Evolutionary conservation across 2,329 filamentous ascomycete species (phyloP), one percentile per base, ranked within the genome.

Genomic region (Sclerotinia glacialis): DNA sequence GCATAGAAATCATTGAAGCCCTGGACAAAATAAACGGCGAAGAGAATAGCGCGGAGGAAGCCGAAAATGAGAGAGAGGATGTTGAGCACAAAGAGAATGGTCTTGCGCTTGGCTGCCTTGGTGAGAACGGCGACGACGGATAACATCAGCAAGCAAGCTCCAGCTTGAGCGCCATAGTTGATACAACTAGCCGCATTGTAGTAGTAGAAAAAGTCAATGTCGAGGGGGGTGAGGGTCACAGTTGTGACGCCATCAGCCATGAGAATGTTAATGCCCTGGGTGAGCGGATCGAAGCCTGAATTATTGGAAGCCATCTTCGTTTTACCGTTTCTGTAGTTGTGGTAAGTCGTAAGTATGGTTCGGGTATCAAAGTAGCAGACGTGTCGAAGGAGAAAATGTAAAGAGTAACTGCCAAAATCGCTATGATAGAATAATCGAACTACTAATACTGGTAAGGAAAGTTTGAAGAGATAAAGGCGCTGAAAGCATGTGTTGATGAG

Each of bases 31-130:
- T 81, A 85, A 60, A 84, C 73, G 69, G 77, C 78, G 64, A 80
- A 77, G 34, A 86, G 76, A 46, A 83, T 73, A 62, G 78, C 78
- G 44, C 85, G 83, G 55, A 83, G 76, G 64, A 81, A 78, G 71
- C 87, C 85, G 70, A 85, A 74, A 52, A 83, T 53, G 31, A 91
- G 78, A 18, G 86, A 84, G 23, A 82, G 68, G 28, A 79, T 71
- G 71, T 90, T 90, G 74, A 89, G 79, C 69, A 83, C 74, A 78
- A 89, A 90, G 58, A 90, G 80, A 0, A 79, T 75, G 1, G 83
- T 85, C 60, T 78, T 78, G 59, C 85, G 82, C 76, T 89, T 89
- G 68, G 85, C 82, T 2, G 79, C 75, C 67, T 80, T 81, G 9
- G 87, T 89, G 68, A 89, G 78, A 34, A 89, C 78, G 12, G 85